These are phyloP conservation scores for Aspergillus sp. DNA, from an alignment of 2,329 filamentous ascomycete species.

Conservation along the genomic window DNA sequence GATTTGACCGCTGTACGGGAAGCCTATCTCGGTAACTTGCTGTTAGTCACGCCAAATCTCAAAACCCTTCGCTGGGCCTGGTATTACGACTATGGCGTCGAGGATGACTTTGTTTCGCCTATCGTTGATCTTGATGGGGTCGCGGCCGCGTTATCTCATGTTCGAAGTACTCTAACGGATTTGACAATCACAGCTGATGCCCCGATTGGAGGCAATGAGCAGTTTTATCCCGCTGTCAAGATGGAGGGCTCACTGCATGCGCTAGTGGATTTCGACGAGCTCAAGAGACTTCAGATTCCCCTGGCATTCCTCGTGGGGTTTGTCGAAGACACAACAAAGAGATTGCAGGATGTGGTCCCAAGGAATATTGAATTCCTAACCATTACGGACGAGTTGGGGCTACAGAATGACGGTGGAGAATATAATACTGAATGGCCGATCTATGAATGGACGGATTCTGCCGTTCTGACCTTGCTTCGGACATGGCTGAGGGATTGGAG, in stretches of 20 bases:
- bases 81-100: constrained; percentile 10
- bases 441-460: constrained; percentile 11
- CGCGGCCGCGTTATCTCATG: constrained; percentile 19
- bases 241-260: neutral
- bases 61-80: constrained; percentile 15
- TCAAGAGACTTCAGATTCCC: constrained; percentile 8
- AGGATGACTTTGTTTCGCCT: constrained; percentile 8
- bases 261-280: neutral
- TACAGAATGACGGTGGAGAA: constrained; percentile 9
- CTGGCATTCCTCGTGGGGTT: constrained; percentile 11
- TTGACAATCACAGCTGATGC: constrained; percentile 18
- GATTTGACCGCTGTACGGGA: constrained; percentile 16
- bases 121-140: constrained; percentile 21
- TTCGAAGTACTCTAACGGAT: constrained; percentile 21
- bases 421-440: constrained; percentile 4
- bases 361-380: constrained; percentile 19
- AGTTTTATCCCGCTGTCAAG: neutral
- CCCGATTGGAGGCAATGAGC: neutral
- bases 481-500: constrained; percentile 19
- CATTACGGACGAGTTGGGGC: constrained; percentile 19
- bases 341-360: constrained; percentile 16
- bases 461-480: constrained; percentile 10
- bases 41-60: constrained; percentile 14
- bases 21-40: constrained; percentile 11
- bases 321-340: constrained; percentile 1